Evolutionary conservation across 352 stramenopile species (phyloP), one percentile per base, ranked within the genome.

Genomic region (Globisporangium irregulare): DNA sequence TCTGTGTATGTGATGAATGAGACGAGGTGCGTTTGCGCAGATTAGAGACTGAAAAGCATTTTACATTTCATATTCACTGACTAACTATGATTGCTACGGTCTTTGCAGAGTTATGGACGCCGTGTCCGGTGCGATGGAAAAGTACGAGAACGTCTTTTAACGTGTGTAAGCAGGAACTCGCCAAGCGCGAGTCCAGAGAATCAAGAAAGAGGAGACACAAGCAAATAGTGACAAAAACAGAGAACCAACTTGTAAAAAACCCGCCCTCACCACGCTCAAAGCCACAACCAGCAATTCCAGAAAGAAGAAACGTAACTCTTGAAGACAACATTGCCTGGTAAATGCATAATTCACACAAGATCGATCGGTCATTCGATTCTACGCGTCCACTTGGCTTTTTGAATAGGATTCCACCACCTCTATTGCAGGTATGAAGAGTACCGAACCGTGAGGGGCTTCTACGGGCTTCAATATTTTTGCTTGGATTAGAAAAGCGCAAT

Each of bases 1-100:
- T 93, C 82, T 20, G 87, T 94, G n/a, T 93, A 93, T 73, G 85
- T 96, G 41, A 91, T 96, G 81, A 96, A 94, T 63, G 89, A 96
- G 70, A 76, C 80, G 72, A 77, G 83, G 80, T 89, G 50, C 29
- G 78, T 73, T 62, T 32, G 34, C 18, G 25, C 18, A 18, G 3
- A 43, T 20, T 15, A 22, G 43, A 27, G 64, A 22, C 20, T n/a
- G 14, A 15, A 34, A 34, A 38, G 32, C 32, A 38, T 38, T 38
- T 38, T 38, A 3, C 32, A 38, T 38, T 12, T 9, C 32, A 38
- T 10, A 9, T 5, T 56, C 65, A 18, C 14, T 41, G n/a, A 34
- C 1, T 41, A 25, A 14, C 22, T 27, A 32, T 18, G 43, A n/a
- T 20, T 51, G 5, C 18, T 51, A 10, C 18, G 43, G 43, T 22